Evolutionary conservation across 31 red algal genomes (phyloP).

Genomic region (Odonthalia washingtoniensis): DNA sequence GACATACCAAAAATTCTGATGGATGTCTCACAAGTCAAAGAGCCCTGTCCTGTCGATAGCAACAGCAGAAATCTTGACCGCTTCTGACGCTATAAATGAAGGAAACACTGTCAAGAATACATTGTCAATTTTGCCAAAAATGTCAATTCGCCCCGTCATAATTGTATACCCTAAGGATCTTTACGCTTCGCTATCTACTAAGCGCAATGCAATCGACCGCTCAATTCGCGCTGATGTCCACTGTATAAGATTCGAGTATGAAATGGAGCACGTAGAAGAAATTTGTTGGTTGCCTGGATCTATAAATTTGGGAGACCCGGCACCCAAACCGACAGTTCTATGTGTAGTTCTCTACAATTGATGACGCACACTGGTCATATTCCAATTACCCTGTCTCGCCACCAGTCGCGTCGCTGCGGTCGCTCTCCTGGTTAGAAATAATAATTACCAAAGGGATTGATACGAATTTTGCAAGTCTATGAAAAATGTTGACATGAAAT

Average conservation of each 20-base stretch:
- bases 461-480: no score
- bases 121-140: not conserved
- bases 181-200: not conserved
- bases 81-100: not conserved
- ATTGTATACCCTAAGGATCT: not conserved
- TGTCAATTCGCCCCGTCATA: not conserved
- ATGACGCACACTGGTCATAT: not conserved
- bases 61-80: not conserved
- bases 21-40: no score
- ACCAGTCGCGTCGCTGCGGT: not conserved
- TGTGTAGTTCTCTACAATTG: not conserved
- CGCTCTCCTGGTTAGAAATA: no score
- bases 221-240: slow-evolving; percentile 26
- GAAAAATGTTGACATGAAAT: no score
- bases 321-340: not conserved
- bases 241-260: slow-evolving; percentile 5
- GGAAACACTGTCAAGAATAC: not conserved
- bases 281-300: not conserved
- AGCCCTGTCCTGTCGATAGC: not conserved
- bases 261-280: not conserved
- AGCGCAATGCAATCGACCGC: not conserved
- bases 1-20: no score
- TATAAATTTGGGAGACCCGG: not conserved
- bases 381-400: not conserved
- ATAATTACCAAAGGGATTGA: no score